Conservation (phyloP, 1,284 basidiomycete genomes). For the Salmacisia buchloeana region DNA sequence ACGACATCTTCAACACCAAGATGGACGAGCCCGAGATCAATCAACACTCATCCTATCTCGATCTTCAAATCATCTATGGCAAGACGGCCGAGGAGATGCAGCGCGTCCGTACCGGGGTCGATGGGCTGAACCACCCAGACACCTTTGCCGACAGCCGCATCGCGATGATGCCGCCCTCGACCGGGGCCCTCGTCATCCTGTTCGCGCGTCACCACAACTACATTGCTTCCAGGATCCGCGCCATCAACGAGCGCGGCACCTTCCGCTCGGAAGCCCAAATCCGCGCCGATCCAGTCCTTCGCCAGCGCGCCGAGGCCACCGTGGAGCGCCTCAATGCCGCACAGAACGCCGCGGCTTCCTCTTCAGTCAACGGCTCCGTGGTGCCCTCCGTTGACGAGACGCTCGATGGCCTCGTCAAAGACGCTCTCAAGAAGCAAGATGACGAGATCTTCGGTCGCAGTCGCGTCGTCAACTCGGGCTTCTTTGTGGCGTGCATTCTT, state of each 20-base stretch:
- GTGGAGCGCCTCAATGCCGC: not conserved
- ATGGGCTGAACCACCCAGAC: slow-evolving; percentile 61
- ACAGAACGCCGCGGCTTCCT: not conserved
- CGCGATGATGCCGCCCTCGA: slow-evolving; percentile 69
- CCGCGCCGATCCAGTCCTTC: not conserved
- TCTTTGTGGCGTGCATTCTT: slow-evolving; percentile 18
- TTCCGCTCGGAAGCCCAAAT: slow-evolving; percentile 6
- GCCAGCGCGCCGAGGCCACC: not conserved
- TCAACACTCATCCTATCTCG: slow-evolving; percentile 68
- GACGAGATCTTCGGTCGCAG: slow-evolving; percentile 55
- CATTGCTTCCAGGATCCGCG: slow-evolving; percentile 64
- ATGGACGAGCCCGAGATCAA: slow-evolving; percentile 56
- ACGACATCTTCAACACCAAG: slow-evolving; percentile 39
- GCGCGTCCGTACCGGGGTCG: slow-evolving; percentile 57
- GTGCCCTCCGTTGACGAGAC: slow-evolving; percentile 7
- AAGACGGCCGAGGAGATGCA: slow-evolving; percentile 57
- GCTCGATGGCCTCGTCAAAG: slow-evolving; percentile 16
- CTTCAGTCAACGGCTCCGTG: not conserved
- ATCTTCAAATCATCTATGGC: slow-evolving; percentile 71
- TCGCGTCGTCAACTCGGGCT: slow-evolving; percentile 20
- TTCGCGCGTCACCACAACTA: slow-evolving; percentile 67
- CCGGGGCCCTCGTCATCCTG: slow-evolving; percentile 64
- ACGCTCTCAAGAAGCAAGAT: slow-evolving; percentile 22
- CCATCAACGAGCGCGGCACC: slow-evolving; percentile 47
- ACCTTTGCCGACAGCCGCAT: slow-evolving; percentile 65